Evolutionary conservation across 2,329 filamentous ascomycete species (phyloP).

Genomic region (Zymoseptoria crescenta): DNA sequence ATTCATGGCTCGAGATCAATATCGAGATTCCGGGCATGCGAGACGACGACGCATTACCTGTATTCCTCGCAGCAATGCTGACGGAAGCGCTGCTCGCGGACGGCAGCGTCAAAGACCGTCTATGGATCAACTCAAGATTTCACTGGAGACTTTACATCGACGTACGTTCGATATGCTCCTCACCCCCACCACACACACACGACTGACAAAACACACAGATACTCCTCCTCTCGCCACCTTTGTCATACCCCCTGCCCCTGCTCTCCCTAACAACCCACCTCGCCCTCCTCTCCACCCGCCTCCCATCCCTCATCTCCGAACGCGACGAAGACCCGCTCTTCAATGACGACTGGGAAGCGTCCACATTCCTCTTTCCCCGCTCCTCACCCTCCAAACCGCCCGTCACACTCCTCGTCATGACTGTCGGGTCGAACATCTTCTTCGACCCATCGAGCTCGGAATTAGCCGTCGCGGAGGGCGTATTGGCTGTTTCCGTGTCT

Average conservation of each 20-base stretch:
- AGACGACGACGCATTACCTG: conserved; percentile 82
- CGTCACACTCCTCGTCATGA: conserved; percentile 82
- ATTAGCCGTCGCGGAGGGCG: conserved; percentile 82
- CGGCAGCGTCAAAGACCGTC: conserved; percentile 55
- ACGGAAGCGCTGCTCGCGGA: conserved; percentile 74
- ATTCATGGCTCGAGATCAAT: conserved; percentile 77
- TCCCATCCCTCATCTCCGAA: conserved; percentile 80
- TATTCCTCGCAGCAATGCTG: conserved; percentile 83
- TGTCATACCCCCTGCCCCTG: conserved; percentile 87
- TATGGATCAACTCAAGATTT: conserved; percentile 85
- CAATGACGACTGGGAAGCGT: conserved; percentile 92
- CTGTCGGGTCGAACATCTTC: conserved; percentile 78
- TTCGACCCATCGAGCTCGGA: conserved; percentile 91
- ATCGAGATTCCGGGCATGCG: conserved; percentile 87
- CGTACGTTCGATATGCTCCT: conserved; percentile 47
- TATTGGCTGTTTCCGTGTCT: conserved; percentile 66
- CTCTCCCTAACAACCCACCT: conserved; percentile 90
- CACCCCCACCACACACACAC: neutral
- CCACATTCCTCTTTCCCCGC: conserved; percentile 63
- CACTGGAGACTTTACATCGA: conserved; percentile 97
- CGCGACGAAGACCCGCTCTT: conserved; percentile 94
- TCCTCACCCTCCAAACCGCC: conserved; percentile 55
- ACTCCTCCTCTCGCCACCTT: conserved; percentile 81
- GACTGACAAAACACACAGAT: conserved; percentile 48
- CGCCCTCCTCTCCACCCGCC: conserved; percentile 76